These are phyloP conservation scores for Solanum bulbocastanum DNA, from an alignment of 257 asterid species.

Conservation along the genomic window DNA sequence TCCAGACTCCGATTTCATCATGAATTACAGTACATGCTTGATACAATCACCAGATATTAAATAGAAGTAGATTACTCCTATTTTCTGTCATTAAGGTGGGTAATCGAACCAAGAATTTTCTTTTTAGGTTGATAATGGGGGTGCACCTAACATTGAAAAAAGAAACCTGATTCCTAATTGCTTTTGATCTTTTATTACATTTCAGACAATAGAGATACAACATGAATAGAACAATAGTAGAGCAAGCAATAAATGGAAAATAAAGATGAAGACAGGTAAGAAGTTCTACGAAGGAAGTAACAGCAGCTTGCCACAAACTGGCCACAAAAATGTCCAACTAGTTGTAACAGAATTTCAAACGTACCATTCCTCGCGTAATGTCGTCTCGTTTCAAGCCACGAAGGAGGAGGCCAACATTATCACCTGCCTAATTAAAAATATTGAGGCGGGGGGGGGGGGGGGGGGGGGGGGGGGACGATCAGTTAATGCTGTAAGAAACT, in stretches of 20 bases:
- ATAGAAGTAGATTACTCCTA: background rate
- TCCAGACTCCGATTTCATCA: background rate
- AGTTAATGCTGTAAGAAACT: background rate
- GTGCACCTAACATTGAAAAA: background rate
- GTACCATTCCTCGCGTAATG: slow-evolving; percentile 79
- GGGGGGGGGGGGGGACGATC: background rate
- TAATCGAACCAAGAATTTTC: background rate
- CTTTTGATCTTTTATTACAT: background rate
- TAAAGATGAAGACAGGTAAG: background rate
- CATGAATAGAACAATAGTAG: background rate
- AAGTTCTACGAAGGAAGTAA: background rate
- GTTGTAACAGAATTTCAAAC: background rate
- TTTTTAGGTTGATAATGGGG: background rate
- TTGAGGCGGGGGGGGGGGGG: background rate
- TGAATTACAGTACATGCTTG: background rate
- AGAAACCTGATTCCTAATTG: background rate
- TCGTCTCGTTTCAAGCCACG: slow-evolving; percentile 98
- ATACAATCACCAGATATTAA: background rate
- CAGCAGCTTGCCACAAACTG: background rate
- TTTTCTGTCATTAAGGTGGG: background rate
- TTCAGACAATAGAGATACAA: background rate
- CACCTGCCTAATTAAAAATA: slow-evolving; percentile 72
- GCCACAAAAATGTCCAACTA: background rate
- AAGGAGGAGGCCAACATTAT: slow-evolving; percentile 91
- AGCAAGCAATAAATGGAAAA: background rate